Evolutionary conservation across 768 basidiomycete genomes (phyloP), one percentile per base, ranked within the genome.

Genomic region (Boletales sp.): DNA sequence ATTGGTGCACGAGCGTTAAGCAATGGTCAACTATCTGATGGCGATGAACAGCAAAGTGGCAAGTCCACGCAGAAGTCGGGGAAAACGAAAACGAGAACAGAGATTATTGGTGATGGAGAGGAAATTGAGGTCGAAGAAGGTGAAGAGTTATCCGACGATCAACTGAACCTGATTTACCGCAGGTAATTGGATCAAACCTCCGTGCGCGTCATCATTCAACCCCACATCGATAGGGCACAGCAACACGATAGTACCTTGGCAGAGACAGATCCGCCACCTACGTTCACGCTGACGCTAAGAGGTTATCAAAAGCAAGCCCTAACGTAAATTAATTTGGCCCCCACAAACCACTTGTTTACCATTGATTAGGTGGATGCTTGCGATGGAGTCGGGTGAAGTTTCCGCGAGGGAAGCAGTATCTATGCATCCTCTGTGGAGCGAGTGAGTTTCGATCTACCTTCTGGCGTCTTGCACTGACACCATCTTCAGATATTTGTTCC

Each of bases 271-370:
- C 90, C 94, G 7, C 73, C 83, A 0, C 73, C 81, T 2, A 81
- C 87, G 1, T 97, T 97, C 65, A 76, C 79, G 1, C 70, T 94
- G 32, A 83, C 75, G 3, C 69, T 95, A 24, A 80, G 91, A 40
- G 83, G 83, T 34, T 97, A 98, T 69, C 95, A 97, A 63, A 95
- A 93, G 62, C 95, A 98, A 68, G 95, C 94, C 0, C 72, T 97
- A 40, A 73, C 73, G 85, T 90, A 46, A 41, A 83, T 67, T 17
- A 13, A 34, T 14, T 8, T 44, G 27, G 27, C 24, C 39, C n/a
- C 4, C 5, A 12, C 3, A 36, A 31, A 31, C 9, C 18, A 8
- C 37, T 12, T 45, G 37, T 35, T 51, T 31, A 50, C 17, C 32
- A 14, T n/a, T 19, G 30, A 42, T 13, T 50, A 91, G 90, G 34